phyloP scores from a whole-genome alignment of 768 basidiomycete species.

The Rhizopogon sp. region DNA sequence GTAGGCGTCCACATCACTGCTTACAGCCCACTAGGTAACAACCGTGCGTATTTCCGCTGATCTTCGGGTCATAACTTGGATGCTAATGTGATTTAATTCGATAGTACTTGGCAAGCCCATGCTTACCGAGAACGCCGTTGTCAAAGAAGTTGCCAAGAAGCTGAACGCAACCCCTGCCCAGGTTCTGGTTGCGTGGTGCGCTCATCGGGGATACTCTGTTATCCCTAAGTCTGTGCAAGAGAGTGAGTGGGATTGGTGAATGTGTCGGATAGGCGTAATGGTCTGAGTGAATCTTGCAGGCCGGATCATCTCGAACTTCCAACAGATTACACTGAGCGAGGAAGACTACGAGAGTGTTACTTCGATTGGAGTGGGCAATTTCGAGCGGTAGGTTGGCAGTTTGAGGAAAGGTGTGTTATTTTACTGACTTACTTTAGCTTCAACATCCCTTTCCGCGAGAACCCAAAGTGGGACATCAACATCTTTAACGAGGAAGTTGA shows the following conservation, averaged over 20 bases:
- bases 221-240: slow-evolving; percentile 81
- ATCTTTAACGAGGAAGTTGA: slow-evolving; percentile 65
- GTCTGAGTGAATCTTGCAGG: slow-evolving; percentile 20
- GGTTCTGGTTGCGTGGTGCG: slow-evolving; percentile 80
- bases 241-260: slow-evolving; percentile 20
- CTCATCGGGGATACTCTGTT: slow-evolving; percentile 68
- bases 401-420: not conserved
- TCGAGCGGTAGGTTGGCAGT: slow-evolving; percentile 23
- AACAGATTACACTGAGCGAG: slow-evolving; percentile 61
- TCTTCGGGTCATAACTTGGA: not conserved
- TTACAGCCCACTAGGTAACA: slow-evolving; percentile 78
- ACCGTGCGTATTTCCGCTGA: slow-evolving; percentile 39
- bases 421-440: slow-evolving; percentile 14
- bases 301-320: slow-evolving; percentile 73
- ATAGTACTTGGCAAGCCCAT: slow-evolving; percentile 58
- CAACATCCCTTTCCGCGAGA: slow-evolving; percentile 62
- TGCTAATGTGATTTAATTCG: not conserved
- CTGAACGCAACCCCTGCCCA: slow-evolving; percentile 70
- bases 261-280: not conserved
- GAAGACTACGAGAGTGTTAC: slow-evolving; percentile 58
- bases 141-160: slow-evolving; percentile 58
- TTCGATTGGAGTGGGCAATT: slow-evolving; percentile 34
- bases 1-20: slow-evolving; percentile 70
- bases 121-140: slow-evolving; percentile 61
- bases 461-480: slow-evolving; percentile 65